Base-by-base conservation (phyloP, 345 rosid species). In the Streptanthus diversifolius region DNA sequence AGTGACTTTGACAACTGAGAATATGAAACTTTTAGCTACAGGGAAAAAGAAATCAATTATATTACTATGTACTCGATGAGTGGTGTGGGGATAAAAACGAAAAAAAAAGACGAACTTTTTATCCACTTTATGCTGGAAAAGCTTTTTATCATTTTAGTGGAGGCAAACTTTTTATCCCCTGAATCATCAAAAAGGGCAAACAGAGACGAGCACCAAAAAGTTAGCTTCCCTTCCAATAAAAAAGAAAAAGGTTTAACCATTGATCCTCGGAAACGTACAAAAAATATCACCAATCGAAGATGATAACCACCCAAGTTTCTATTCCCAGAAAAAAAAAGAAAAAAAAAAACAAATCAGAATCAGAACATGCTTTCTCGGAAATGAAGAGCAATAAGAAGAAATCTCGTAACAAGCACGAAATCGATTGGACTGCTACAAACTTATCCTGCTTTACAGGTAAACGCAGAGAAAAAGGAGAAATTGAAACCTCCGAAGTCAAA, bases 201-300 rank as follows among this genome's bases (percentile, higher is more conserved):
- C 35, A 76, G 61, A 53, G 71, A 76, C 64, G 6, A 36, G 51
- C 59, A 69, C 69, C 41, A 62, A 69, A 35, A 69, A 54, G 64
- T 36, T 5, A 49, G 22, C n/a, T n/a, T n/a, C n/a, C n/a, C n/a
- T n/a, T n/a, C n/a, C n/a, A n/a, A n/a, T n/a, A n/a, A n/a, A n/a
- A n/a, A n/a, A n/a, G n/a, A n/a, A n/a, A n/a, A n/a, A n/a, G n/a
- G n/a, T n/a, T n/a, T n/a, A n/a, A n/a, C 56, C 70, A 68, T 35
- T 61, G 63, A 68, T 68, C 61, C 70, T 60, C 63, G 9, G 29
- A 58, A 36, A 40, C 13, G 8, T 3, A 47, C 7, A 7, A 3
- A 11, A 22, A 21, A 48, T 21, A 12, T 51, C 56, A 51, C 8
- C 37, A 33, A 33, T 33, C 37, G 37, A 33, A 8, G 37, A 33